Conservation (phyloP, 805 yeast species). For the Suhomyces sp. region DNA sequence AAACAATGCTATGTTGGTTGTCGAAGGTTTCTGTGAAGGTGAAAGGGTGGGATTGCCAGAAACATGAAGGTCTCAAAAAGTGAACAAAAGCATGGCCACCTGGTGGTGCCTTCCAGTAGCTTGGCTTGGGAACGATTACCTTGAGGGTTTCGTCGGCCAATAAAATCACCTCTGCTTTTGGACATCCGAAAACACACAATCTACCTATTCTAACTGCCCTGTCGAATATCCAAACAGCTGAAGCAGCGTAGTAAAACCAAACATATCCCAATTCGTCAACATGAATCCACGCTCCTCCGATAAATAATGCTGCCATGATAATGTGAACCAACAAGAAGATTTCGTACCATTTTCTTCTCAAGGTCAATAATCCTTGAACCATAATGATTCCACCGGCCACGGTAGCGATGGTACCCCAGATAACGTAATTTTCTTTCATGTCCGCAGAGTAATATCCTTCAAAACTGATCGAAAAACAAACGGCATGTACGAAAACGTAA, state of each 20-base stretch:
- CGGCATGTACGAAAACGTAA: constrained; percentile 17
- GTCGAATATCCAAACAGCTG: constrained; percentile 39
- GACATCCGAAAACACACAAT: constrained; percentile 32
- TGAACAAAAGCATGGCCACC: constrained; percentile 43
- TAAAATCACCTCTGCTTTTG: constrained; percentile 27
- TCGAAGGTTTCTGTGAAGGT: constrained; percentile 25
- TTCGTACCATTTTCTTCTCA: constrained; percentile 49
- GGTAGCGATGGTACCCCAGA: constrained; percentile 28
- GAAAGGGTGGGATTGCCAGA: constrained; percentile 46
- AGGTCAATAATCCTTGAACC: constrained; percentile 43
- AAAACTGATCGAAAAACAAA: constrained; percentile 12
- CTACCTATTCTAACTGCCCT: constrained; percentile 28
- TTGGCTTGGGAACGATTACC: constrained; percentile 35
- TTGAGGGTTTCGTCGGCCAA: constrained; percentile 37
- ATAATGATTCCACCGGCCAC: constrained; percentile 39
- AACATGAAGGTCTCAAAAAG: constrained; percentile 30
- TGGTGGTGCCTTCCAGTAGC: constrained; percentile 34
- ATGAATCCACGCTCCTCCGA: constrained; percentile 50
- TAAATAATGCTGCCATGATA: constrained; percentile 46
- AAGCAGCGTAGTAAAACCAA: constrained; percentile 27
- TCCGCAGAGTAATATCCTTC: constrained; percentile 11
- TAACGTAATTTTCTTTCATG: constrained; percentile 18
- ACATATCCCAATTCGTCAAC: constrained; percentile 32
- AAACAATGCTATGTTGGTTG: constrained; percentile 18
- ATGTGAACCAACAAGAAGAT: constrained; percentile 58